These are phyloP conservation scores for Niveomyces coronatus DNA, from an alignment of 2,329 filamentous ascomycete species.

Conservation along the genomic window DNA sequence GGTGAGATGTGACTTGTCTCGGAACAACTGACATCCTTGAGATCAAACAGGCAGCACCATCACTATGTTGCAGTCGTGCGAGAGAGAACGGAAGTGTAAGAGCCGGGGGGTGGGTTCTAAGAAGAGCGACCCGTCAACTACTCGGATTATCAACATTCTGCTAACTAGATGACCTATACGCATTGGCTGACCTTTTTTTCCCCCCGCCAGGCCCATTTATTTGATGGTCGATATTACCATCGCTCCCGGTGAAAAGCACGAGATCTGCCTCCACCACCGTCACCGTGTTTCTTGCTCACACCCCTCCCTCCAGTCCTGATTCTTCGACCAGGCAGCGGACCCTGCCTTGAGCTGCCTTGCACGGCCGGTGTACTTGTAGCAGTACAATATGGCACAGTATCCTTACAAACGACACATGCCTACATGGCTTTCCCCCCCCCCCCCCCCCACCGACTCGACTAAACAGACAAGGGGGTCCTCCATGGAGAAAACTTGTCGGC, in stretches of 20 bases:
- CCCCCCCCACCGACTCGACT: no score
- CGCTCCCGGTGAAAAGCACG: slow-evolving; percentile 10
- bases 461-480: slow-evolving; percentile 8
- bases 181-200: neutral
- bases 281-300: slow-evolving; percentile 2
- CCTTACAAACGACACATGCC: slow-evolving; percentile 6
- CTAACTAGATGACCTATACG: neutral
- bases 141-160: neutral
- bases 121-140: no score
- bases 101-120: no score
- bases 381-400: slow-evolving; percentile 7
- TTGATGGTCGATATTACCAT: slow-evolving; percentile 9
- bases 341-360: neutral
- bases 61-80: no score
- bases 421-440: slow-evolving; percentile 4
- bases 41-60: no score
- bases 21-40: slow-evolving; percentile 3
- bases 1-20: neutral
- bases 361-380: slow-evolving; percentile 6
- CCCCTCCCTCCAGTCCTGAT: slow-evolving; percentile 9
- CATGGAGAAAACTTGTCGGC: slow-evolving; percentile 3
- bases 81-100: no score
- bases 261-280: slow-evolving; percentile 8
- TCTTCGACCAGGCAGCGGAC: neutral
- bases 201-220: slow-evolving; percentile 1